Evolutionary conservation across 768 basidiomycete species (phyloP).

Genomic region (Suillus weaverae): DNA sequence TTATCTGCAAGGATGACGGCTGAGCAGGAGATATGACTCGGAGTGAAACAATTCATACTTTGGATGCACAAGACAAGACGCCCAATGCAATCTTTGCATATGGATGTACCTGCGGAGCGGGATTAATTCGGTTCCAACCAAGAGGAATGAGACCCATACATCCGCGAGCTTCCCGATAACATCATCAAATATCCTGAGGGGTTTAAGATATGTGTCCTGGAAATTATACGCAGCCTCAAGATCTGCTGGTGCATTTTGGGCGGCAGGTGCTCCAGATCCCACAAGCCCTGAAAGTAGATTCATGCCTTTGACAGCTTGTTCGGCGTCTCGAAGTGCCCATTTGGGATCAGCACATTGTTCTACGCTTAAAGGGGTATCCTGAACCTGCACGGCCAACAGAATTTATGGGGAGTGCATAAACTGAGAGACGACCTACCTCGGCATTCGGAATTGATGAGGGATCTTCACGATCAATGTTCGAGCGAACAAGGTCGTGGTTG

Average conservation of each 20-base stretch:
- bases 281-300: neutral
- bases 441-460: neutral
- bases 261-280: neutral
- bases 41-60: neutral
- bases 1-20: neutral
- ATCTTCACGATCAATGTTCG: neutral
- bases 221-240: neutral
- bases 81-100: conserved; percentile 5
- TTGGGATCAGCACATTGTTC: neutral
- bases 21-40: neutral
- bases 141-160: neutral
- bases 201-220: neutral
- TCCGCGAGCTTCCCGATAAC: neutral
- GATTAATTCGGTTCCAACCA: neutral
- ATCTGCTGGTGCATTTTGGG: neutral
- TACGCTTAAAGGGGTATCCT: neutral
- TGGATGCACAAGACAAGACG: neutral
- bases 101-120: neutral
- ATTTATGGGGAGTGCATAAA: neutral
- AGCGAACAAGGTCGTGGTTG: neutral
- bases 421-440: too few relatives aligned
- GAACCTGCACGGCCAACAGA: neutral
- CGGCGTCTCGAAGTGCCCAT: neutral
- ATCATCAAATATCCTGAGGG: neutral
- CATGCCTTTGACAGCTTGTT: neutral